Evolutionary conservation across 768 basidiomycete genomes (phyloP).

Genomic region (Auriscalpium orientale): DNA sequence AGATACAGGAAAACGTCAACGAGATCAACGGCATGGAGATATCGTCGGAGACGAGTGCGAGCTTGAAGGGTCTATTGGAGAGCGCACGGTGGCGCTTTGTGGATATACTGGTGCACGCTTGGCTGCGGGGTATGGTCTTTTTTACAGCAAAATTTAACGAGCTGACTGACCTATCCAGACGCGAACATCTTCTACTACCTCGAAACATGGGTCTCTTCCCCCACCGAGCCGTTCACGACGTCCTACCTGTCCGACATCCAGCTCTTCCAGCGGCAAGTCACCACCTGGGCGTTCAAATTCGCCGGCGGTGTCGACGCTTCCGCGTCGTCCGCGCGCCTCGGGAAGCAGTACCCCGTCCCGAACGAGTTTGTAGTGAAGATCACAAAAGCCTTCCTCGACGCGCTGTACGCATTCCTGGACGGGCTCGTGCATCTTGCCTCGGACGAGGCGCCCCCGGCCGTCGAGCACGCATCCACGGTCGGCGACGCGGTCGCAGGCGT

Average conservation of each 20-base stretch:
- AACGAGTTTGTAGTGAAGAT: constrained; percentile 65
- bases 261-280: constrained; percentile 71
- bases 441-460: constrained; percentile 50
- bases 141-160: background rate
- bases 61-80: constrained; percentile 68
- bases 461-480: constrained; percentile 29
- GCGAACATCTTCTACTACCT: constrained; percentile 74
- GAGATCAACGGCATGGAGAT: constrained; percentile 80
- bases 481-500: constrained; percentile 21
- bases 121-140: constrained; percentile 67
- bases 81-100: constrained; percentile 84
- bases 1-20: constrained; percentile 79
- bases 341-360: constrained; percentile 56
- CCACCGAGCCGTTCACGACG: constrained; percentile 58
- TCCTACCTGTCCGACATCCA: constrained; percentile 73
- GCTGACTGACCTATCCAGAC: constrained; percentile 40
- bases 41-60: constrained; percentile 60
- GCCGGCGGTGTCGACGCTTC: constrained; percentile 67
- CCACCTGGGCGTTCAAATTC: constrained; percentile 69
- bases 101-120: constrained; percentile 68
- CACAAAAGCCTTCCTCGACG: constrained; percentile 78
- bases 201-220: constrained; percentile 76
- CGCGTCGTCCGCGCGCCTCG: constrained; percentile 35
- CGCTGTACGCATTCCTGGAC: constrained; percentile 78
- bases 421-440: constrained; percentile 77